Conservation (phyloP, 768 basidiomycete genomes). For the Leccinellum luteum region DNA sequence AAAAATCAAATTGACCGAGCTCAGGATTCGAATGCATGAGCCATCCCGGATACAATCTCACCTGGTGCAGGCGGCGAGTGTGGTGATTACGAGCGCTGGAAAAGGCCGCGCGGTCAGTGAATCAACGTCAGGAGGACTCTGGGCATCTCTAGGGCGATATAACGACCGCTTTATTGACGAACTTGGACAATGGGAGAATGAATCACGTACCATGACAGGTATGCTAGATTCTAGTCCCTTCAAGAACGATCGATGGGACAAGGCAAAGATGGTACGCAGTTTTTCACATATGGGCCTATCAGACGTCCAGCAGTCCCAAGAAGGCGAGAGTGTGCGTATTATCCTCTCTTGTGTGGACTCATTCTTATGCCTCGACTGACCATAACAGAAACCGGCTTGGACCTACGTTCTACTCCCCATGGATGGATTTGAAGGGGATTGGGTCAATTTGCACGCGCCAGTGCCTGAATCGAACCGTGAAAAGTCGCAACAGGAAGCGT, state of each 20-base stretch:
- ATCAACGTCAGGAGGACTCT: constrained; percentile 44
- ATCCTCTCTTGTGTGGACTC: not conserved
- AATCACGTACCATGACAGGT: constrained; percentile 41
- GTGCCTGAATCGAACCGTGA: not conserved
- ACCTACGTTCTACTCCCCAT: constrained; percentile 45
- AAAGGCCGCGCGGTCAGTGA: constrained; percentile 31
- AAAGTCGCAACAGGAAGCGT: not conserved
- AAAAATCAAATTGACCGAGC: constrained; percentile 54
- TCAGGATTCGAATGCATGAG: constrained; percentile 61
- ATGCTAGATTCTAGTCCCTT: constrained; percentile 43
- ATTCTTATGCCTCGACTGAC: not conserved
- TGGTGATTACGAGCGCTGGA: constrained; percentile 46
- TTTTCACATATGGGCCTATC: constrained; percentile 62
- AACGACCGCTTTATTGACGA: constrained; percentile 64
- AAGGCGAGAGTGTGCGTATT: constrained; percentile 12
- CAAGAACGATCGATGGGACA: constrained; percentile 61
- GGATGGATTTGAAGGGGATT: constrained; percentile 32
- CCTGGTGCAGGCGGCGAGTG: constrained; percentile 57
- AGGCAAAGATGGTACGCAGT: constrained; percentile 70
- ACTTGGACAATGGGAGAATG: constrained; percentile 60
- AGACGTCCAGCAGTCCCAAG: constrained; percentile 8
- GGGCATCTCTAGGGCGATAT: constrained; percentile 81
- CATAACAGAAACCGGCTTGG: constrained; percentile 38
- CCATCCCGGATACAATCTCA: constrained; percentile 47
- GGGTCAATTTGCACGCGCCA: constrained; percentile 38